Conservation (phyloP, 805 yeast species). For the Candida dendrica region DNA sequence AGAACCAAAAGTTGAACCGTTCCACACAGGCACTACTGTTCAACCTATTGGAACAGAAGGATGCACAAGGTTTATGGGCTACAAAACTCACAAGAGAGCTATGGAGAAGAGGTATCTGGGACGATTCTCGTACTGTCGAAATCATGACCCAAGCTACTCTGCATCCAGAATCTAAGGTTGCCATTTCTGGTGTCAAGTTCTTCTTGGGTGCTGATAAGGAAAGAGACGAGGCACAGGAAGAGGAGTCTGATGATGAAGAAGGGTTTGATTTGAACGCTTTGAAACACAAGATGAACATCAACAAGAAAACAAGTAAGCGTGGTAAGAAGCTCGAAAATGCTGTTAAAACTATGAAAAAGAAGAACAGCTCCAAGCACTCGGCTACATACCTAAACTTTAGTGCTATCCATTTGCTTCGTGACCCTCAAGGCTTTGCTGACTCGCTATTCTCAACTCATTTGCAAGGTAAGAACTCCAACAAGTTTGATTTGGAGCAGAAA, state of each 20-base stretch:
- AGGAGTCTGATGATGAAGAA: slow-evolving; percentile 59
- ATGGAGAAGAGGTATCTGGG: slow-evolving; percentile 99
- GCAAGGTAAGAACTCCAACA: slow-evolving; percentile 59
- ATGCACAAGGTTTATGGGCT: slow-evolving; percentile 90
- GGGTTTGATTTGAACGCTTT: slow-evolving; percentile 67
- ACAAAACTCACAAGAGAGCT: slow-evolving; percentile 89
- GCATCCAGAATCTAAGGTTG: slow-evolving; percentile 80
- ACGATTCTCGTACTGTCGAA: slow-evolving; percentile 94
- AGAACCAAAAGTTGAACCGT: slow-evolving; percentile 82
- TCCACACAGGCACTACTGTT: slow-evolving; percentile 89
- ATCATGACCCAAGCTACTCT: slow-evolving; percentile 93
- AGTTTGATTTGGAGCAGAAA: slow-evolving; percentile 80
- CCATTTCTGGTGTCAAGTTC: slow-evolving; percentile 83
- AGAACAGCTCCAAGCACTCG: slow-evolving; percentile 46
- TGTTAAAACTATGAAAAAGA: slow-evolving; percentile 59
- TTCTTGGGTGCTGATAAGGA: slow-evolving; percentile 94
- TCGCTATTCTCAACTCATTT: slow-evolving; percentile 66
- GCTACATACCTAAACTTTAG: slow-evolving; percentile 80
- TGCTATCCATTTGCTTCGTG: slow-evolving; percentile 89
- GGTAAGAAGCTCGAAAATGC: slow-evolving; percentile 77
- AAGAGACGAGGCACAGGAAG: slow-evolving; percentile 78
- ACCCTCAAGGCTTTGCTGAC: slow-evolving; percentile 98
- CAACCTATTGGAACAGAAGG: slow-evolving; percentile 73
- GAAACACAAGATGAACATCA: slow-evolving; percentile 75
- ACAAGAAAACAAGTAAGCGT: slow-evolving; percentile 75